These are phyloP conservation scores for Achaetomium macrosporum DNA, from an alignment of 2,329 filamentous ascomycete genomes.

Conservation along the genomic window DNA sequence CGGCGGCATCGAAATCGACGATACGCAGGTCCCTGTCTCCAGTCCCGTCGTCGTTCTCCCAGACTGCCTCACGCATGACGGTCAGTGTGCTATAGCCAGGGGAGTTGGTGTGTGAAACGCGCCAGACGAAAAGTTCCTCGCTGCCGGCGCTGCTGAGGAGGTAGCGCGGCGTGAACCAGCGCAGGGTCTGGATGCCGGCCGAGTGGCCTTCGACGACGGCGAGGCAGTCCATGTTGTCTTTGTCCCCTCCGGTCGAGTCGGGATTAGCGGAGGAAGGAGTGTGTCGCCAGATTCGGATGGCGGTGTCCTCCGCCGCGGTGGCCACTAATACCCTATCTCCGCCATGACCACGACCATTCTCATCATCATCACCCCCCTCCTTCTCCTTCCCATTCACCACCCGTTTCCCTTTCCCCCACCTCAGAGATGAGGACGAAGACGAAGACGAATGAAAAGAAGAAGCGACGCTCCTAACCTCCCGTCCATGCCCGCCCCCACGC, in stretches of 20 bases:
- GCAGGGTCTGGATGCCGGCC: constrained; percentile 74
- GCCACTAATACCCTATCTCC: constrained; percentile 35
- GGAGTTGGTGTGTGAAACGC: constrained; percentile 49
- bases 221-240: constrained; percentile 40
- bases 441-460: constrained; percentile 25
- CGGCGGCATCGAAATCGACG: constrained; percentile 64
- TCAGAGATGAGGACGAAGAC: neutral
- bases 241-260: no score
- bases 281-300: constrained; percentile 66
- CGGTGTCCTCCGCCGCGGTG: constrained; percentile 69
- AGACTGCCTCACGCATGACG: constrained; percentile 51
- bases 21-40: constrained; percentile 66
- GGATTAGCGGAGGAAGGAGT: no score
- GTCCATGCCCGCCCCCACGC: constrained; percentile 70
- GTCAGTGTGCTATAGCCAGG: constrained; percentile 44
- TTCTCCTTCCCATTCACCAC: no score
- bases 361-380: no score
- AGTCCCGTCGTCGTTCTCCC: constrained; percentile 47
- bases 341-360: no score
- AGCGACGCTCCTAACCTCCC: constrained; percentile 64
- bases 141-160: constrained; percentile 82
- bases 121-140: constrained; percentile 89
- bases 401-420: neutral
- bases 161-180: constrained; percentile 59
- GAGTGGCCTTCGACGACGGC: constrained; percentile 70